Percentiles rank a stretch among this genome's conserved stretches.
Evolutionary conservation across 2,329 filamentous ascomycete species (phyloP).

Genomic region (Calycina herbarum): DNA sequence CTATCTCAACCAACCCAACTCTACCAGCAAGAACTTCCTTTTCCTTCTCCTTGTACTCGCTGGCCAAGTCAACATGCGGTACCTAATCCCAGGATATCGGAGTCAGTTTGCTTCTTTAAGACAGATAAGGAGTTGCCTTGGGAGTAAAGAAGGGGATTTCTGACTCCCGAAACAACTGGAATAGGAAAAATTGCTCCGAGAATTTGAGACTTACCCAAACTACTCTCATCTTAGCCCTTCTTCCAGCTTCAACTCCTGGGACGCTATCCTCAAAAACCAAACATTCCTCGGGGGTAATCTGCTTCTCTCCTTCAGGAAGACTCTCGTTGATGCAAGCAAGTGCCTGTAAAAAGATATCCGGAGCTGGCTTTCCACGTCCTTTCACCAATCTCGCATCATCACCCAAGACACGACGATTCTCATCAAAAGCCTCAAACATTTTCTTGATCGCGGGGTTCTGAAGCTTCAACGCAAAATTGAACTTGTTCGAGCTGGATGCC

Average conservation of each 20-base stretch:
- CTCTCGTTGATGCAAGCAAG: conserved; percentile 80
- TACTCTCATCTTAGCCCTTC: conserved; percentile 91
- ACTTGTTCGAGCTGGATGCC: conserved; percentile 65
- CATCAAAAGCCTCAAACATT: conserved; percentile 65
- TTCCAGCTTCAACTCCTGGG: conserved; percentile 85
- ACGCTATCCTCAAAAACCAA: conserved; percentile 96
- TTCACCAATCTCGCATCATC: conserved; percentile 76
- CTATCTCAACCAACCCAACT: conserved; percentile 45
- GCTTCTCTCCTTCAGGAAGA: conserved; percentile 59
- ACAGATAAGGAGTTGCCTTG: no score
- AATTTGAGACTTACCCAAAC: conserved; percentile 61
- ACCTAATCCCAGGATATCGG: conserved; percentile 30
- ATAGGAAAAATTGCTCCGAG: no score
- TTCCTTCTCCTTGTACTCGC: conserved; percentile 76
- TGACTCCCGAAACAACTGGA: no score
- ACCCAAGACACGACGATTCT: conserved; percentile 72
- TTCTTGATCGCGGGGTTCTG: conserved; percentile 56
- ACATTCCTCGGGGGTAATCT: conserved; percentile 80
- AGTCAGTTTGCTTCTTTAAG: no score
- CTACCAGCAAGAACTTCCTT: conserved; percentile 79
- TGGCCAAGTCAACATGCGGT: conserved; percentile 76
- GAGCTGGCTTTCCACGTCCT: conserved; percentile 86
- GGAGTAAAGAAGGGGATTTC: no score
- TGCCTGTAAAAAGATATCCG: conserved; percentile 91
- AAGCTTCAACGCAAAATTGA: conserved; percentile 41